Evolutionary conservation across 2,329 filamentous ascomycete genomes (phyloP).

Genomic region (Rhinocladiella similis): DNA sequence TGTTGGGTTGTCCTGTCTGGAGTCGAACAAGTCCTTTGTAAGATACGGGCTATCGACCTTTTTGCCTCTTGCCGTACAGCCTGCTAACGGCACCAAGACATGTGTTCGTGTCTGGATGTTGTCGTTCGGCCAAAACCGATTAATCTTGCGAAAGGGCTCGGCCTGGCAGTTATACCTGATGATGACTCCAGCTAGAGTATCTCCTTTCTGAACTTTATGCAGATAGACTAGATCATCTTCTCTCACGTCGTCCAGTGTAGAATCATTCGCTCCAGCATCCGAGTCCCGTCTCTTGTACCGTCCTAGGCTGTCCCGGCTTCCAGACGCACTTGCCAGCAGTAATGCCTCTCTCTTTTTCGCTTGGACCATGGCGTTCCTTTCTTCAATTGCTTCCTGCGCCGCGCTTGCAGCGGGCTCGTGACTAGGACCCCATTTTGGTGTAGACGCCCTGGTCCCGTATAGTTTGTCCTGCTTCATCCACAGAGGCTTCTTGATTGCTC

Average conservation of each 20-base stretch:
- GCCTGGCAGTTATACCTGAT: constrained; percentile 87
- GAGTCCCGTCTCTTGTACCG: constrained; percentile 50
- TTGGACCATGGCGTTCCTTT: constrained; percentile 46
- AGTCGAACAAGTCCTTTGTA: constrained; percentile 19
- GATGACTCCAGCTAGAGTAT: constrained; percentile 88
- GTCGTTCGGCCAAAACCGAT: constrained; percentile 93
- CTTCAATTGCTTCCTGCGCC: constrained; percentile 41
- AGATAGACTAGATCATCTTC: constrained; percentile 81
- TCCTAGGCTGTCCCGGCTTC: constrained; percentile 36
- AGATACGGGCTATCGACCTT: constrained; percentile 28
- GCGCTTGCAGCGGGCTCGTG: not conserved
- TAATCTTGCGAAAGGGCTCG: constrained; percentile 79
- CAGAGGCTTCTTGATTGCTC: constrained; percentile 17
- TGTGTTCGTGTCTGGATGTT: constrained; percentile 80
- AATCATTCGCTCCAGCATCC: constrained; percentile 35
- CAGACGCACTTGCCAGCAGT: constrained; percentile 44
- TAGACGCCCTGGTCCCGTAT: constrained; percentile 28
- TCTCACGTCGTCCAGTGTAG: constrained; percentile 47
- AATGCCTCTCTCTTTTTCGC: constrained; percentile 50
- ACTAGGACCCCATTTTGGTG: constrained; percentile 44
- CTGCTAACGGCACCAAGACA: constrained; percentile 83
- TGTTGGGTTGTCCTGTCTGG: constrained; percentile 4
- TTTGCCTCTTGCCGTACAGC: constrained; percentile 70
- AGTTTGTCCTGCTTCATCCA: constrained; percentile 33
- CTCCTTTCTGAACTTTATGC: constrained; percentile 76